Evolutionary conservation across 2,329 filamentous ascomycete species (phyloP), one percentile per base, ranked within the genome.

Genomic region (Thermothelomyces thermophilus): DNA sequence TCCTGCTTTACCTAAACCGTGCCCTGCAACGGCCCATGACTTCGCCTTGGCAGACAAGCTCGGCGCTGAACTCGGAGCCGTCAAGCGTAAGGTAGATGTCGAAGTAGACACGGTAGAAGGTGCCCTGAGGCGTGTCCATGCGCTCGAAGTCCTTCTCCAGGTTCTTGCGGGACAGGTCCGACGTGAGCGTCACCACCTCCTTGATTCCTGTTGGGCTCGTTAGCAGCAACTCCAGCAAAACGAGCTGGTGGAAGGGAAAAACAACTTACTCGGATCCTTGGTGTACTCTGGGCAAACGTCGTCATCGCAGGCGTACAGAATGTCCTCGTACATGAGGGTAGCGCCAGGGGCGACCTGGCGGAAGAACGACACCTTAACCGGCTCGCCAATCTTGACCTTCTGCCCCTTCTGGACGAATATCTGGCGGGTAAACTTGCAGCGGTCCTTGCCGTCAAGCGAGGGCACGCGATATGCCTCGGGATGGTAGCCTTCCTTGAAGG

Each of bases 351-450:
- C 93, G 48, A 98, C 93, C 68, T 97, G 93, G 68, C 93, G 79
- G 83, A 98, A 97, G 72, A 97, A 97, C 9, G 88, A 95, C 39
- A 97, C 93, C 76, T 97, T 97, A 72, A 97, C 91, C 1, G 93
- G 91, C 72, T 98, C 93, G 62, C 93, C 93, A 68, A 95, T 97
- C 83, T 97, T 97, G 71, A 98, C 90, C 68, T 94, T 86, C 69
- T 98, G 93, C 14, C 93, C 93, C 73, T 96, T 97, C 64, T 96
- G 93, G 57, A 98, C 91, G 62, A 97, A 98, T 50, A 98, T 97
- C 66, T 98, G 93, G 47, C 93, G 78, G 1, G 93, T 97, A 67
- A 97, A 97, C 73, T 97, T 97, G 84, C 93, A 98, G 54, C 93
- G 82, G 64, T 98, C 93, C 69, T 96, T 95, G 63, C 93, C 93